A percentile compares a stretch with the other conserved stretches of the same genome.
Conservation (phyloP, 2,329 filamentous ascomycete genomes). For the Sclerotiophoma versabilis region DNA sequence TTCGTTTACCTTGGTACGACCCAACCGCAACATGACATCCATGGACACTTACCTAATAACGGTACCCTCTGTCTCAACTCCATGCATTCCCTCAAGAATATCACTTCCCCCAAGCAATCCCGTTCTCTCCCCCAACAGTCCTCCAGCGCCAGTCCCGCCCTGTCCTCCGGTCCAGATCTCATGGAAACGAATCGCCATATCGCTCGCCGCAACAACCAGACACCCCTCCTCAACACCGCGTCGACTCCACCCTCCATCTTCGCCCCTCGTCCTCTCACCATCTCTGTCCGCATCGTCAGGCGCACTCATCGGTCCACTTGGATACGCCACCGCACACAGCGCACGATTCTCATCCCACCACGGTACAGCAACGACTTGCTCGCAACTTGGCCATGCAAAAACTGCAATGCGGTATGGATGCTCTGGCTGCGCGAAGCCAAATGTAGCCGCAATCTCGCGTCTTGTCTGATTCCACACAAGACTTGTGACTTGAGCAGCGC, state of each 20-base stretch:
- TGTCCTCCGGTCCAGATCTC: conserved; percentile 81
- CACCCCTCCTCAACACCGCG: conserved; percentile 75
- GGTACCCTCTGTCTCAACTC: conserved; percentile 72
- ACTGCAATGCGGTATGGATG: conserved; percentile 89
- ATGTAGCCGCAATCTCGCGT: conserved; percentile 89
- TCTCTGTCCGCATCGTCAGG: conserved; percentile 6
- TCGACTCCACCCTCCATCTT: conserved; percentile 63
- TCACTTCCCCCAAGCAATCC: conserved; percentile 77
- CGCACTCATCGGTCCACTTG: conserved; percentile 62
- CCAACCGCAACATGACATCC: not conserved
- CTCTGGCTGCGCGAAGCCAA: conserved; percentile 90
- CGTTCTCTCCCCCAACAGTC: conserved; percentile 52
- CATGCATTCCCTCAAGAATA: conserved; percentile 82
- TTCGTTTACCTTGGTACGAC: not conserved
- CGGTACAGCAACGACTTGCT: conserved; percentile 82
- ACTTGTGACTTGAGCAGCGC: conserved; percentile 90
- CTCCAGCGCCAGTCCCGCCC: conserved; percentile 55
- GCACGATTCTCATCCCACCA: conserved; percentile 83
- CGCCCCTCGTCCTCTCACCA: conserved; percentile 47
- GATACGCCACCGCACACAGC: conserved; percentile 87
- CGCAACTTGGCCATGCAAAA: conserved; percentile 93
- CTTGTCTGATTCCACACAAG: conserved; percentile 88
- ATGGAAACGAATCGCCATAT: conserved; percentile 93
- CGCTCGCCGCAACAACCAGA: conserved; percentile 89
- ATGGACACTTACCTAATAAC: conserved; percentile 46